A percentile compares a stretch with the other conserved stretches of the same genome.
Conservation (phyloP, 2,329 filamentous ascomycete species). For the Colletotrichum simmondsii region DNA sequence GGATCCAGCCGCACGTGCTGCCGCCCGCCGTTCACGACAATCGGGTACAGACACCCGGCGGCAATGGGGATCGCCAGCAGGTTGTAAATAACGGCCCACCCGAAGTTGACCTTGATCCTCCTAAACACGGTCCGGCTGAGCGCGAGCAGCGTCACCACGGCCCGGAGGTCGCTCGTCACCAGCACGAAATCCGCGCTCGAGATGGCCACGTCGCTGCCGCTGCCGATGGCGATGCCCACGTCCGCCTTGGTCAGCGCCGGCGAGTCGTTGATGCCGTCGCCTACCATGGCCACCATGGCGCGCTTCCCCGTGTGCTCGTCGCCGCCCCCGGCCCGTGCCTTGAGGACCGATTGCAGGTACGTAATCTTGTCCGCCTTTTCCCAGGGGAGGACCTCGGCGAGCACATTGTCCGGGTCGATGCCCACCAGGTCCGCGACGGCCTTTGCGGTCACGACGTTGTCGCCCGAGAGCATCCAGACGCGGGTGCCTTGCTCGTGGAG, state of each 20-base stretch:
- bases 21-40: slow-evolving; percentile 56
- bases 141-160: slow-evolving; percentile 78
- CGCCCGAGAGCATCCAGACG: slow-evolving; percentile 93
- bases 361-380: slow-evolving; percentile 82
- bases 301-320: slow-evolving; percentile 47
- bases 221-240: slow-evolving; percentile 85
- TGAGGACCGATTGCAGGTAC: slow-evolving; percentile 66
- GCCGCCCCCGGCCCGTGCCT: slow-evolving; percentile 41
- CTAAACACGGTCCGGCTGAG: slow-evolving; percentile 79
- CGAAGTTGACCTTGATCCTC: slow-evolving; percentile 86
- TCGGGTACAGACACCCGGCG: slow-evolving; percentile 78
- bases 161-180: slow-evolving; percentile 75
- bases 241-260: slow-evolving; percentile 84
- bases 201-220: slow-evolving; percentile 86
- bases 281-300: slow-evolving; percentile 81
- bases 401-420: slow-evolving; percentile 79
- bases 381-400: slow-evolving; percentile 86
- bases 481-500: slow-evolving; percentile 74
- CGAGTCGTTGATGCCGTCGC: slow-evolving; percentile 90
- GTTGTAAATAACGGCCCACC: slow-evolving; percentile 88
- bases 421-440: slow-evolving; percentile 82
- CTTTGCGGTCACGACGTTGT: slow-evolving; percentile 85
- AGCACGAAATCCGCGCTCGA: slow-evolving; percentile 85
- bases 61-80: slow-evolving; percentile 81
- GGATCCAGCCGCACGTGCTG: slow-evolving; percentile 75